phyloP scores from a whole-genome alignment of 2,329 filamentous ascomycete species.

The Zelopaecilomyces penicillatus region DNA sequence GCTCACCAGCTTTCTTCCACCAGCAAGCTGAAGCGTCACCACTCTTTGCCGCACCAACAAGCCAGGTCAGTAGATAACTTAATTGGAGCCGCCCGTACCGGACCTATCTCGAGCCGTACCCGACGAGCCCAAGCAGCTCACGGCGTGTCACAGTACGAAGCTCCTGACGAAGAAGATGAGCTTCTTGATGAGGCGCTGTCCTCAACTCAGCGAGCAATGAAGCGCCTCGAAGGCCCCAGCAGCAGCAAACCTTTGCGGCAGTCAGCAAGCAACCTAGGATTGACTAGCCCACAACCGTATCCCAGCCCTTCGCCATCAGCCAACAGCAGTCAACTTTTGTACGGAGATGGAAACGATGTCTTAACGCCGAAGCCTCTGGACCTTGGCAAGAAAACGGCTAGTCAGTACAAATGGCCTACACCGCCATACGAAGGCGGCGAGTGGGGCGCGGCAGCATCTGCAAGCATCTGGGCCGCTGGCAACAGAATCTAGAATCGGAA shows the following conservation, averaged over 20 bases:
- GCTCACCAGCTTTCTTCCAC: conserved; percentile 40
- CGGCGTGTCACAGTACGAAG: conserved; percentile 79
- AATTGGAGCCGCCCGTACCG: conserved; percentile 44
- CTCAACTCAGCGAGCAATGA: conserved; percentile 67
- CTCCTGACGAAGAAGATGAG: conserved; percentile 93
- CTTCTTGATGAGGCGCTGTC: conserved; percentile 81
- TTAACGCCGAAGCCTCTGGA: conserved; percentile 63
- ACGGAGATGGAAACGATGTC: conserved; percentile 55
- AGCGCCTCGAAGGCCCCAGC: conserved; percentile 52
- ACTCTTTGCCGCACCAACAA: conserved; percentile 55
- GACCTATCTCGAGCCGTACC: conserved; percentile 70
- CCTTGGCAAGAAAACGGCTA: conserved; percentile 49
- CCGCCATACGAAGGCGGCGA: conserved; percentile 91
- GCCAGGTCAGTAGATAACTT: conserved; percentile 57
- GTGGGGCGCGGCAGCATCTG: conserved; percentile 77
- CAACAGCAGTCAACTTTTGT: conserved; percentile 68
- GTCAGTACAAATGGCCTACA: conserved; percentile 75
- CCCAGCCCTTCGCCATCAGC: conserved; percentile 69
- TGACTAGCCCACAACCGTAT: conserved; percentile 45
- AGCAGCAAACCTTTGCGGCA: conserved; percentile 41
- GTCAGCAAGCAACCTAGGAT: conserved; percentile 54
- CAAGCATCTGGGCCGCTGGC: conserved; percentile 70
- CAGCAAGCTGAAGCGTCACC: conserved; percentile 53
- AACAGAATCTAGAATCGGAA: conserved; percentile 43
- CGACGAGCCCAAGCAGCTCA: conserved; percentile 66